Evolutionary conservation across 2,329 filamentous ascomycete species (phyloP), one percentile per base, ranked within the genome.

Genomic region (Aspergillus pseudonomiae): DNA sequence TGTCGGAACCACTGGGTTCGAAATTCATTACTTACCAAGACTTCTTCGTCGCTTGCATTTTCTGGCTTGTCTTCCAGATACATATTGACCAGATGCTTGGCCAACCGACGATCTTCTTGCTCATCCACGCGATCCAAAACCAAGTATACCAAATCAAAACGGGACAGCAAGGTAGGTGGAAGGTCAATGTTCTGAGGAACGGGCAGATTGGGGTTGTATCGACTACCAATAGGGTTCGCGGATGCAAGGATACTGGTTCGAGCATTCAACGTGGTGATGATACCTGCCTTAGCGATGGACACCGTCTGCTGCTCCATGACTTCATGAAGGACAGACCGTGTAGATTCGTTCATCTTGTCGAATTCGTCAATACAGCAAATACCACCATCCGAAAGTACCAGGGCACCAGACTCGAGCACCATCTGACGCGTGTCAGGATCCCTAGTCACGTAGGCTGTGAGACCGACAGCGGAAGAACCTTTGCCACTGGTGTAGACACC

Each of bases 161-260:
- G 91, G 6, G 94, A 97, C 59, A 99, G 86, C 7, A 99, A 85
- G 0, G 95, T 99, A 0, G 95, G 95, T 0, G 95, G 95, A 10
- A 99, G 87, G 74, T 99, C 95, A 71, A 99, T 99, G 78, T 99
- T 99, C 73, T 98, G 94, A 3, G 95, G 95, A 16, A 99, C 95
- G 0, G 95, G 94, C 28, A 99, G 82, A 73, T 97, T 94, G 3
- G 93, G 91, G 78, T 99, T 98, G 82, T 99, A 99, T 75, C 96
- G 94, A 81, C 93, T 97, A 72, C 95, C 95, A 69, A 99, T 98
- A 1, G 95, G 95, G 76, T 99, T 99, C 78, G 95, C 95, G 12
- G 94, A 98, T 19, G 95, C 95, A 34, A 99, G 87, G 74, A 99
- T 97, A 67, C 92, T 96, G 1, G 95, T 98, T 74, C 95, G 87